Base-by-base conservation (phyloP, 306 rosid genomes). In the Luffa acutangula region DNA sequence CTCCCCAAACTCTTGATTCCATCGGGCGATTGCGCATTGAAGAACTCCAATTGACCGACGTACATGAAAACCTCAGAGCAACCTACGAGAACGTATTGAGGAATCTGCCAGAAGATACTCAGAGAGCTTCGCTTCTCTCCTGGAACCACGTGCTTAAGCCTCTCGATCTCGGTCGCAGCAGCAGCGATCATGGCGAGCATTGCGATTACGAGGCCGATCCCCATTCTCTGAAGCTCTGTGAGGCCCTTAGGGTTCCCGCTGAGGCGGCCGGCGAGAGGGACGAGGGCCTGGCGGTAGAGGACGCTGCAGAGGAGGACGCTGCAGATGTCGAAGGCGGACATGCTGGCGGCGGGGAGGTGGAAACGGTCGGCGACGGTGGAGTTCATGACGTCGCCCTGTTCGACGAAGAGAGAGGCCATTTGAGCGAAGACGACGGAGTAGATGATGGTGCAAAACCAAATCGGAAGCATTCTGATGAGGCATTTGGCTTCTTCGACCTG, bases 401-500 rank as follows among this genome's bases (percentile, higher is more conserved):
- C 91, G 0, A 90, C 91, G 45, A 90, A 90, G 9, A 88, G 84
- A 33, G 93, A 90, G 49, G 93, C 91, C 93, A 90, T 90, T 82
- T 90, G 93, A 0, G 93, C 88, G 51, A 90, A 90, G 31, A 85
- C 85, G 34, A 90, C 90, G 3, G 92, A 89, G 79, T 89, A 89
- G 59, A 88, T 83, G 65, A 90, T 90, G 1, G 93, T 90, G 81
- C 93, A 90, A 6, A 85, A 65, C 91, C 93, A 90, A 76, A 90
- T 87, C 0, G 93, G 93, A 4, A 88, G 15, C 89, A 90, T 82
- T 82, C 87, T 82, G 31, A 90, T 34, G 0, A 90, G 84, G 33
- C 93, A 90, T 62, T 90, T 90, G 42, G 89, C 91, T 85, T 90
- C 93, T 80, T 90, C 93, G 3, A 90, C 93, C 73, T 90, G 93